Conservation (phyloP, 2,329 filamentous ascomycete species). For the Fusarium citri region DNA sequence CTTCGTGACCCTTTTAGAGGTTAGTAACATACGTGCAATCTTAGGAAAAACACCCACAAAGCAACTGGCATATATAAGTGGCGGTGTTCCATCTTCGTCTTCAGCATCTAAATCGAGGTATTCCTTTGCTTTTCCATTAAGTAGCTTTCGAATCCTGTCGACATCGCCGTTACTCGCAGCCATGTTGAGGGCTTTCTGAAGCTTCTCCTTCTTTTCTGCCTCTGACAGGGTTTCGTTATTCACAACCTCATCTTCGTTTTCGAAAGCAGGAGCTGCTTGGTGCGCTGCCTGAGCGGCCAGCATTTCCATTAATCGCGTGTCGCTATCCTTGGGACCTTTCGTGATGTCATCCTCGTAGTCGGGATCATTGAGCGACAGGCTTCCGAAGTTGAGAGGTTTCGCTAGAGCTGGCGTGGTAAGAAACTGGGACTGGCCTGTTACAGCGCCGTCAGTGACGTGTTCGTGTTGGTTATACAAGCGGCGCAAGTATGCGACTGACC, state of each 20-base stretch:
- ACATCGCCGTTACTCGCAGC: conserved; percentile 96
- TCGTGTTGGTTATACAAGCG: conserved; percentile 34
- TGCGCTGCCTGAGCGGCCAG: conserved; percentile 90
- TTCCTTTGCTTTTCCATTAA: conserved; percentile 77
- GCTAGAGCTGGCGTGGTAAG: conserved; percentile 86
- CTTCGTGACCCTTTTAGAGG: conserved; percentile 78
- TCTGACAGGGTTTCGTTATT: conserved; percentile 78
- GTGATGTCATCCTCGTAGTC: conserved; percentile 73
- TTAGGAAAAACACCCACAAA: conserved; percentile 72
- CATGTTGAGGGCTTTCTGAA: conserved; percentile 93
- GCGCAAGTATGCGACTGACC: conserved; percentile 61
- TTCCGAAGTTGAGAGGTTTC: conserved; percentile 84
- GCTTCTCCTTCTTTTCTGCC: conserved; percentile 79
- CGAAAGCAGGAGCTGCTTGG: conserved; percentile 76
- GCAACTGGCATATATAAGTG: conserved; percentile 96
- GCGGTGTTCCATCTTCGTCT: conserved; percentile 96
- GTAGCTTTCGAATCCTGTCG: conserved; percentile 79
- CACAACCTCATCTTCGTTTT: conserved; percentile 84
- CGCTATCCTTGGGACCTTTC: conserved; percentile 76
- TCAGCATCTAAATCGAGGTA: conserved; percentile 87
- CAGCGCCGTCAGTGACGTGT: conserved; percentile 43
- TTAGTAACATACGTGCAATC: conserved; percentile 5
- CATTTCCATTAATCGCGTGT: conserved; percentile 93
- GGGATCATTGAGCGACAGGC: conserved; percentile 83
- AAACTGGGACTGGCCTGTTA: conserved; percentile 91